These are phyloP conservation scores for Meripilus lineatus DNA, from an alignment of 1,284 basidiomycete genomes.

Conservation along the genomic window DNA sequence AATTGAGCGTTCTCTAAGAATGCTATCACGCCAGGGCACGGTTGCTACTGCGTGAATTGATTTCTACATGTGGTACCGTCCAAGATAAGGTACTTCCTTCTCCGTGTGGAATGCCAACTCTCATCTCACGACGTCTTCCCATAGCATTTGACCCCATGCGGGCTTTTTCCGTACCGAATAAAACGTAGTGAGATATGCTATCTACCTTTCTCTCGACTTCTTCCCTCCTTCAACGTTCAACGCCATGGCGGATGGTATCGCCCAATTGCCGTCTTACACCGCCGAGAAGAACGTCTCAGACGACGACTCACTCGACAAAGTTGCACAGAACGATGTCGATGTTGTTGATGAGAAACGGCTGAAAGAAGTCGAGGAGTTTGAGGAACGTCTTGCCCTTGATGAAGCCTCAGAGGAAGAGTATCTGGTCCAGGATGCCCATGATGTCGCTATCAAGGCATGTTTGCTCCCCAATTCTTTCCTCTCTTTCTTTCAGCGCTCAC, in stretches of 20 bases:
- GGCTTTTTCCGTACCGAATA: too few species aligned
- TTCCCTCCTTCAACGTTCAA: constrained; percentile 13
- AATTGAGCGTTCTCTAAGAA: too few species aligned
- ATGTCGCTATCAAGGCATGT: constrained; percentile 33
- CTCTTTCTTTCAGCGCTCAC: neutral
- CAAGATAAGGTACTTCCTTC: too few species aligned
- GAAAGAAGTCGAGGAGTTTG: constrained; percentile 30
- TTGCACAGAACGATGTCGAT: constrained; percentile 11
- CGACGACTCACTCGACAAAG: constrained; percentile 20
- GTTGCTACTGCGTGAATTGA: too few species aligned
- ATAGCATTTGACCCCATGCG: too few species aligned
- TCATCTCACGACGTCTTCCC: too few species aligned
- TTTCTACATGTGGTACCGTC: too few species aligned
- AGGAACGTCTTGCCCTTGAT: constrained; percentile 32
- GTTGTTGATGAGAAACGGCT: constrained; percentile 21
- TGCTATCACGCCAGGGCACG: too few species aligned
- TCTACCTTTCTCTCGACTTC: too few species aligned
- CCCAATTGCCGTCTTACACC: constrained; percentile 14
- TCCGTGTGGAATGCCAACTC: too few species aligned
- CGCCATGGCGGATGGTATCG: constrained; percentile 14
- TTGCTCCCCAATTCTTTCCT: neutral
- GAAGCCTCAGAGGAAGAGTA: constrained; percentile 28
- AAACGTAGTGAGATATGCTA: too few species aligned
- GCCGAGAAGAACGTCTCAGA: constrained; percentile 18
- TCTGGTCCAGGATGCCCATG: constrained; percentile 29